Evolutionary conservation across 2,329 filamentous ascomycete genomes (phyloP), one percentile per base, ranked within the genome.

Genomic region (Grosmannia huntii): DNA sequence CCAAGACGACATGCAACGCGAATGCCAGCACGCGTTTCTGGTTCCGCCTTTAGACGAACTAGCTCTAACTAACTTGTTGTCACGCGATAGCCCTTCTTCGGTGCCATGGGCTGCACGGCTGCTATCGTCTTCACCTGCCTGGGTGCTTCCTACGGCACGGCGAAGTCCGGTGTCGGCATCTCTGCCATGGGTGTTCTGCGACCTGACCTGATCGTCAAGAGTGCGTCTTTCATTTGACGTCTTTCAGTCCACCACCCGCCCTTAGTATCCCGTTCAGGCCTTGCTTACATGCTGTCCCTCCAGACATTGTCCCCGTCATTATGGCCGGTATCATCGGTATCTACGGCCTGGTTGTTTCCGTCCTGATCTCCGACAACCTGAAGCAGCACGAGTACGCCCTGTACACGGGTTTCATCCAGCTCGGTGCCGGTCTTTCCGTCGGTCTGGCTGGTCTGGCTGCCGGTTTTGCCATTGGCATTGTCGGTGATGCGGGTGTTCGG

Each of bases 251-350:
- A 10, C 48, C 44, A 41, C 31, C 25, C 12, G 16, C 23, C 5
- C 16, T 19, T 6, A 23, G 31, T 33, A 5, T 6, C n/a, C 10
- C 31, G n/a, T n/a, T 27, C 5, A 23, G 25, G 19, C 46, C n/a
- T 57, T 33, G 7, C 27, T 33, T 21, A 31, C 56, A 4, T 9
- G 4, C 9, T 19, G 53, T 57, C n/a, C n/a, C 12, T 58, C n/a
- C 66, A 97, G 92, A 96, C 83, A 96, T 97, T 75, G 92, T 97
- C 65, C 94, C 94, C 73, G 94, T 97, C 76, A 96, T 99, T 85
- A 99, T 99, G 94, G 94, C 94, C 81, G 94, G 94, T 97, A 99
- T 99, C 76, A 97, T 99, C 77, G 94, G 90, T 87, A 97, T 99
- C 75, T 99, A 94, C 78, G 89, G 89, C 68, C 82, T 94, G 65